These are phyloP conservation scores for Juglanconis sp. DNA, from an alignment of 2,329 filamentous ascomycete species.

Conservation along the genomic window DNA sequence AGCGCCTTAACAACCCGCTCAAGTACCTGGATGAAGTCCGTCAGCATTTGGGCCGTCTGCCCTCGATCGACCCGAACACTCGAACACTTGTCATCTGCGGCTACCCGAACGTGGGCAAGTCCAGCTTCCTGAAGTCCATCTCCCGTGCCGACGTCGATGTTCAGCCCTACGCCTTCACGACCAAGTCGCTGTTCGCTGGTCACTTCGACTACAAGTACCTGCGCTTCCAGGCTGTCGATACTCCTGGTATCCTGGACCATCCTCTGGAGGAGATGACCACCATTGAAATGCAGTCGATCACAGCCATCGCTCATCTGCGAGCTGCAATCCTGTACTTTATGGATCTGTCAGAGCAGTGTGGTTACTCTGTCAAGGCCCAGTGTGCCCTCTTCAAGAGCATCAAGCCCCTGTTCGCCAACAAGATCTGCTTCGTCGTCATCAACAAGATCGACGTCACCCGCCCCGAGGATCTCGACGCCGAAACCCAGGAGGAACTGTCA, in stretches of 20 bases:
- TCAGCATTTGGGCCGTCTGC: conserved; percentile 94
- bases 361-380: conserved; percentile 88
- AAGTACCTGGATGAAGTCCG: conserved; percentile 95
- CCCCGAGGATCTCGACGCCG: conserved; percentile 80
- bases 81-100: conserved; percentile 94
- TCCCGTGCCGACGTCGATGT: conserved; percentile 94
- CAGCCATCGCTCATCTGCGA: conserved; percentile 92
- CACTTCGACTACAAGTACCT: conserved; percentile 98
- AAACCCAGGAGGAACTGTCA: conserved; percentile 74
- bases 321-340: conserved; percentile 97
- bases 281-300: conserved; percentile 99
- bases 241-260: conserved; percentile 96
- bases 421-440: conserved; percentile 92
- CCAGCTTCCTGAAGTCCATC: conserved; percentile 87
- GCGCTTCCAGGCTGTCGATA: conserved; percentile 78
- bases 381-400: conserved; percentile 95
- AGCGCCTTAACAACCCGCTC: conserved; percentile 89
- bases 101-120: conserved; percentile 97
- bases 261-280: conserved; percentile 99
- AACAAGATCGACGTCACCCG: conserved; percentile 96
- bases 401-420: conserved; percentile 95
- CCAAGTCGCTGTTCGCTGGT: conserved; percentile 93
- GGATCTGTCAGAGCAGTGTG: conserved; percentile 95
- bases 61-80: conserved; percentile 97
- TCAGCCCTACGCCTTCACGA: conserved; percentile 97